A percentile compares a stretch with the other conserved stretches of the same genome.
Evolutionary conservation across 2,329 filamentous ascomycete species (phyloP).

Genomic region (Colletotrichum spinosum): DNA sequence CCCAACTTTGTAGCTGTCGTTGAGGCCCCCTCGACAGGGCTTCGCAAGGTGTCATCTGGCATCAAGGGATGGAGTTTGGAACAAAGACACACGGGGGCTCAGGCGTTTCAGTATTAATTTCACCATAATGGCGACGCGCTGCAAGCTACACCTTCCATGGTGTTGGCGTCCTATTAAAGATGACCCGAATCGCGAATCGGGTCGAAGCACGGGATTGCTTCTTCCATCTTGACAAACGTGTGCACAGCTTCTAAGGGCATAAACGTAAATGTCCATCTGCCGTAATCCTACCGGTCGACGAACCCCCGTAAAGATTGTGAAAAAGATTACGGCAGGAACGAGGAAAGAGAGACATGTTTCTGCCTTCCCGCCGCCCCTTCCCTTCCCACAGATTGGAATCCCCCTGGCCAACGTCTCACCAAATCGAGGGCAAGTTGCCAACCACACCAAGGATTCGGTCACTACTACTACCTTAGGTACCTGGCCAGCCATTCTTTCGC

Average conservation of each 20-base stretch:
- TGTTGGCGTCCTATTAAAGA: conserved; percentile 30
- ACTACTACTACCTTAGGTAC: too few relatives aligned
- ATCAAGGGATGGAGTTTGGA: background rate
- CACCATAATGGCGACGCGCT: conserved; percentile 7
- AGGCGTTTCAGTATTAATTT: conserved; percentile 8
- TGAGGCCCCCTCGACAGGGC: too few relatives aligned
- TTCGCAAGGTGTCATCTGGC: too few relatives aligned
- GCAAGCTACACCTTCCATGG: background rate
- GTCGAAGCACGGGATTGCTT: conserved; percentile 6
- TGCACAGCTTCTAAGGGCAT: too few relatives aligned
- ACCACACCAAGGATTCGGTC: too few relatives aligned
- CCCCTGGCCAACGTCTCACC: conserved; percentile 8
- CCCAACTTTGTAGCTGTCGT: background rate
- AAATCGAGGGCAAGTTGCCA: background rate
- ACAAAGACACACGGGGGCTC: conserved; percentile 12
- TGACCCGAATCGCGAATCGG: background rate
- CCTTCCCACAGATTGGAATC: background rate
- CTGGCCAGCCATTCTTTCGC: too few relatives aligned
- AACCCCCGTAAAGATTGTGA: background rate
- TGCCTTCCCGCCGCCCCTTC: conserved; percentile 1
- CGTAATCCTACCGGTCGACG: background rate
- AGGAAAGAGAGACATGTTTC: conserved; percentile 20
- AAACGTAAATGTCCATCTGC: too few relatives aligned
- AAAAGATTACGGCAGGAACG: conserved; percentile 13
- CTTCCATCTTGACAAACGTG: too few relatives aligned